Evolutionary conservation across 306 rosid genomes (phyloP), one percentile per base, ranked within the genome.

Genomic region (Quercus alba): DNA sequence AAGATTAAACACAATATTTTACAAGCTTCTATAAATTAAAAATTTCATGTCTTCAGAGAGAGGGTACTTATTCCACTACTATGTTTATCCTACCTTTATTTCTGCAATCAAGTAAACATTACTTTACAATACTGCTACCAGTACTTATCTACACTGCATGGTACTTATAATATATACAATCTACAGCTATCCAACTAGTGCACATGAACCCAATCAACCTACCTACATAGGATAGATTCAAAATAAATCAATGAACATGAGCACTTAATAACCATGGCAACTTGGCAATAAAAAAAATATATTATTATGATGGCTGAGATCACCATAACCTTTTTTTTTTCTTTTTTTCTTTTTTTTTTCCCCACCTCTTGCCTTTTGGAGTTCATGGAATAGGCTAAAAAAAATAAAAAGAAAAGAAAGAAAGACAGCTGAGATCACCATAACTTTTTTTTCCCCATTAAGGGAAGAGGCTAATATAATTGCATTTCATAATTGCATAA

Each of bases 141-240:
- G 17, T 59, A 11, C 66, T 59, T 26, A 1, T 59, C 33, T 11
- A 10, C 33, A 20, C 66, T 4, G 5, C 66, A 0, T 59, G 15
- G 73, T 25, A 75, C 46, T 70, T 72, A 72, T 56, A 62, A 77
- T 71, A 54, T 21, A 10, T 71, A 56, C n/a, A 59, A 55, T 46
- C 73, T 52, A 70, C 46, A 70, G 58, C 26, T 54, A 79, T 73
- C 23, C 61, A 58, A 51, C 20, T 18, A 3, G 59, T 26, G 46
- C 41, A 7, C 54, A 73, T 21, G 67, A 44, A 63, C 71, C 56
- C 44, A 76, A 76, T 25, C 14, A 71, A 26, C 23, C 26, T 11
- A 77, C 79, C 49, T 26, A 23, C 0, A 21, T 59, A 6, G 23
- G 66, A 59, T 59, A 20, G 25, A 59, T 59, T 59, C 66, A 59